Base-by-base conservation (phyloP, 2,329 filamentous ascomycete genomes). In the Talaromyces sp. region DNA sequence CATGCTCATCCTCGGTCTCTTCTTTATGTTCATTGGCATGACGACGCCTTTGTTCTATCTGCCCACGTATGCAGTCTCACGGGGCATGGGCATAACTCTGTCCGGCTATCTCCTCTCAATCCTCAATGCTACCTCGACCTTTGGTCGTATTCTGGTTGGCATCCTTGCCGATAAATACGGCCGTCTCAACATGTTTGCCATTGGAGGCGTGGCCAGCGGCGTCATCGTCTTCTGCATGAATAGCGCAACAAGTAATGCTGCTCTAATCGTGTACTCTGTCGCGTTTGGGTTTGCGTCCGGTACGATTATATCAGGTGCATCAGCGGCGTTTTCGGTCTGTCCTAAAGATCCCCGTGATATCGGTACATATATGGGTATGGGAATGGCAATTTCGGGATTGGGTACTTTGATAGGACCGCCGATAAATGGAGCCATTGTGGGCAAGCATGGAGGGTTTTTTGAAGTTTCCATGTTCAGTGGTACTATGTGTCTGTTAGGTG, bases 361-460 rank as follows among this genome's bases (percentile, higher is more conserved):
- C 39, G 68, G 69, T 13, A 69, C 68, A 15, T 68, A 70, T 35
- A 65, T 70, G 65, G 68, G 69, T 4, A 69, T 70, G 65, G 70
- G 69, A 3, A 66, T 73, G 59, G 68, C 72, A 0, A 54, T 83
- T 1, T 72, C 74, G 3, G 77, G 79, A 0, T 58, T 86, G 27
- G 82, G 78, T 0, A 77, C 75, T 3, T 69, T 87, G 35, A 75
- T 85, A 3, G 84, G 82, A 0, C 80, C 81, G 11, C 82, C 83
- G 0, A 73, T 82, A 49, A 80, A 78, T 61, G 82, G 82, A 1
- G 78, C 75, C 0, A 71, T 84, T 39, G 69, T 86, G 1, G 72
- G 77, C 3, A 69, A 57, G 4, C 83, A 82, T 62, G 77, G 73
- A 2, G 75, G 76, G 0, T 83, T 77, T 63, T 65, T 70, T 3